Percentiles rank a stretch among this genome's conserved stretches.
These are phyloP conservation scores for Spergularia azorica DNA, from an alignment of 179 eudicot species.

Conservation along the genomic window DNA sequence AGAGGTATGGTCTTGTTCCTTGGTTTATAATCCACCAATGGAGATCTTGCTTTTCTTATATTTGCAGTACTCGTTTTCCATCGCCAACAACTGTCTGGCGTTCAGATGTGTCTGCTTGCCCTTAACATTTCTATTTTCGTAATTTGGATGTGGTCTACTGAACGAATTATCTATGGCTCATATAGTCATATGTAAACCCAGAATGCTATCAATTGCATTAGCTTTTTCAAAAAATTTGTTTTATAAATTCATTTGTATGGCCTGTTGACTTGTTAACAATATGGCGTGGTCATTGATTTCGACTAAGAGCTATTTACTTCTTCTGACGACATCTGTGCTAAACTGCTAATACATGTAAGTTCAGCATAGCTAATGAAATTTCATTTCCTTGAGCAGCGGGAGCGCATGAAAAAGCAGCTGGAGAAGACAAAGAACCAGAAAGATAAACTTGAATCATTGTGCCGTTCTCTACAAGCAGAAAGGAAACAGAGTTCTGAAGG, in stretches of 20 bases:
- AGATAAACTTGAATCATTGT: conserved; percentile 87
- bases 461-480: conserved; percentile 93
- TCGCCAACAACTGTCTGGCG: too few species aligned
- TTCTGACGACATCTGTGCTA: neutral
- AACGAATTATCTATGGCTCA: too few species aligned
- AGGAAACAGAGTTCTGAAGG: conserved; percentile 56
- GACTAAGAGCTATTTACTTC: neutral
- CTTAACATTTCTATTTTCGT: too few species aligned
- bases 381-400: conserved; percentile 63
- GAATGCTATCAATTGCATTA: neutral
- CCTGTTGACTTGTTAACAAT: neutral
- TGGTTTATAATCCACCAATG: neutral
- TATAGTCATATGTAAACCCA: too few species aligned
- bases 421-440: conserved; percentile 87
- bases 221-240: neutral
- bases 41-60: neutral
- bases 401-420: conserved; percentile 80
- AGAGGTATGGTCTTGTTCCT: conserved; percentile 54
- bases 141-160: too few species aligned
- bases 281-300: neutral
- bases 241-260: neutral
- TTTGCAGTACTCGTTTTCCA: neutral
- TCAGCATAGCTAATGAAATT: conserved; percentile 8
- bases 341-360: too few species aligned
- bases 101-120: too few species aligned